Evolutionary conservation across 768 basidiomycete genomes (phyloP).

Genomic region (Lentinula boryana): DNA sequence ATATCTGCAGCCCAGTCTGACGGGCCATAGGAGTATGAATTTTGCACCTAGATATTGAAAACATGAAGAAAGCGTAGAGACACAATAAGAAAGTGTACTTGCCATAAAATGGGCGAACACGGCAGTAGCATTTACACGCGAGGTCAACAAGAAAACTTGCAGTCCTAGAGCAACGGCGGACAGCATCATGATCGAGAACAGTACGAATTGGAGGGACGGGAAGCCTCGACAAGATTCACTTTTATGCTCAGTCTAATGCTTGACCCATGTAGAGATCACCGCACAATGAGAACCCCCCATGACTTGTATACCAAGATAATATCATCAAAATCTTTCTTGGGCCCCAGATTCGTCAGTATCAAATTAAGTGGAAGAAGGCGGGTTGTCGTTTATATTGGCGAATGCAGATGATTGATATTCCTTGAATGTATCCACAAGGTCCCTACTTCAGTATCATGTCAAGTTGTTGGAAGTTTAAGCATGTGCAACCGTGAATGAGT

Average conservation of each 20-base stretch:
- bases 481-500: no score
- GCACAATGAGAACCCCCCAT: no score
- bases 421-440: no score
- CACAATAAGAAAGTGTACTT: not conserved
- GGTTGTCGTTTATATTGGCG: no score
- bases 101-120: slow-evolving; percentile 3
- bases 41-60: slow-evolving; percentile 11
- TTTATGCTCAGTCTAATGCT: not conserved
- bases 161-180: not conserved
- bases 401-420: no score
- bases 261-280: no score
- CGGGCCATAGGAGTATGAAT: slow-evolving; percentile 15
- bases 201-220: not conserved
- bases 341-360: no score
- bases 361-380: no score
- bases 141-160: not conserved
- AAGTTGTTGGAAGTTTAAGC: no score
- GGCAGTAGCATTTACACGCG: not conserved
- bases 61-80: not conserved
- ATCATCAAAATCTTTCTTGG: no score
- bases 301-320: no score
- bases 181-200: not conserved
- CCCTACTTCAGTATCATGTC: no score
- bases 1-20: slow-evolving; percentile 18
- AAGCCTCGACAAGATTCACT: not conserved